Base-by-base conservation (phyloP, 2,329 filamentous ascomycete species). In the Dactylellina parvicollis region DNA sequence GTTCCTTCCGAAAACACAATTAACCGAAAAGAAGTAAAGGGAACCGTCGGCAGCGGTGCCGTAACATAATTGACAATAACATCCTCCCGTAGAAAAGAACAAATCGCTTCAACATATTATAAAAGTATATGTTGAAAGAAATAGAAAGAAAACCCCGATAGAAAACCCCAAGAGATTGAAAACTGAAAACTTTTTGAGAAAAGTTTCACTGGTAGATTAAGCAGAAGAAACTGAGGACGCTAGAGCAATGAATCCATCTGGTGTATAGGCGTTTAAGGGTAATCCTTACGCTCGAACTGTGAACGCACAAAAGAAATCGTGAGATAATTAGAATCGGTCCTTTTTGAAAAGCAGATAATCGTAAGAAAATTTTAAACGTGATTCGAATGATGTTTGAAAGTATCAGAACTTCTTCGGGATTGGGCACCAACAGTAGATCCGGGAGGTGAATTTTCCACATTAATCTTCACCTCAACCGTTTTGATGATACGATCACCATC, bases 391-490 rank as follows among this genome's bases (percentile, higher is more conserved):
- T 59, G 34, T 65, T 40, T 66, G 54, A 66, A 66, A 34, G 60
- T 60, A 55, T 60, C 69, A 73, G 69, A 73, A 47, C 69, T 73
- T 73, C 60, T 66, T 65, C 60, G 60, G 60, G 69, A 73, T 47
- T 66, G 60, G 69, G 69, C 54, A 73, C 69, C 69, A 73, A 73
- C 69, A 73, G 69, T 73, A 66, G 69, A 73, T 55, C 61, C 49
- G 34, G 69, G 69, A 49, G 69, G 69, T 38, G 69, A 73, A 26
- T 73, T 73, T 22, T 75, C 55, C 56, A 77, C 62, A 44, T 77
- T 76, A 32, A 77, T 74, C 46, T 73, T 77, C 42, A 77, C 76
- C 59, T 77, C 76, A 18, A 76, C 76, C 7, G 76, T 76, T 28
- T 73, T 77, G 28, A 74, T 49, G 38, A 77, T 77, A 34, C 72